Percentiles rank a stretch among this genome's conserved stretches.
These are phyloP conservation scores for Hura crepitans DNA, from an alignment of 441 rosid genomes.

Conservation along the genomic window DNA sequence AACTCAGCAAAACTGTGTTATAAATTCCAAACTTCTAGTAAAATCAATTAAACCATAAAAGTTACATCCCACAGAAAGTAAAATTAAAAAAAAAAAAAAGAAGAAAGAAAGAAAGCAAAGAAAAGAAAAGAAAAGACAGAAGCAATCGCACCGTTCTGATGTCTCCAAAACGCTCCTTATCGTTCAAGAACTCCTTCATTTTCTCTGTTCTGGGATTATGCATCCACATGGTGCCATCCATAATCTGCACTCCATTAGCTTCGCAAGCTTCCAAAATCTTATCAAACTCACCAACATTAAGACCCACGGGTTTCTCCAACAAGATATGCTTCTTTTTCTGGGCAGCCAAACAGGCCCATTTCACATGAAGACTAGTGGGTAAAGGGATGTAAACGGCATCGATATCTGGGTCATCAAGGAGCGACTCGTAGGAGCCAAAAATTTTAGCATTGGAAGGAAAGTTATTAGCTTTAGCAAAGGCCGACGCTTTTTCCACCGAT, in stretches of 20 bases:
- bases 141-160: conserved; percentile 38
- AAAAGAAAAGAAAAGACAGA: too few species aligned
- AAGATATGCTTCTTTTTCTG: conserved; percentile 64
- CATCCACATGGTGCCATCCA: conserved; percentile 91
- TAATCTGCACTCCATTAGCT: conserved; percentile 56
- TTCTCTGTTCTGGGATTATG: conserved; percentile 56
- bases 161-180: conserved; percentile 51
- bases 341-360: conserved; percentile 64
- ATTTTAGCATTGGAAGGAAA: conserved; percentile 48
- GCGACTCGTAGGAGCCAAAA: conserved; percentile 56
- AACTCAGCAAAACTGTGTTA: not conserved
- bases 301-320: conserved; percentile 71
- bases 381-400: conserved; percentile 76
- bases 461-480: conserved; percentile 49
- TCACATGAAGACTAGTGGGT: conserved; percentile 65
- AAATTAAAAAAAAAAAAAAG: too few species aligned
- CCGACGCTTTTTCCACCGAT: conserved; percentile 48
- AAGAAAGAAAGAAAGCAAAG: not conserved
- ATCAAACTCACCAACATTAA: conserved; percentile 50
- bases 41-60: not conserved
- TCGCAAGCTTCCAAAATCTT: conserved; percentile 55
- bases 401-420: conserved; percentile 59
- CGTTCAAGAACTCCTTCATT: conserved; percentile 47
- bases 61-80: not conserved
- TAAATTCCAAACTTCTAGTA: not conserved